A percentile compares a stretch with the other conserved stretches of the same genome.
Conservation (phyloP, 805 yeast genomes). For the Candida awuae region DNA sequence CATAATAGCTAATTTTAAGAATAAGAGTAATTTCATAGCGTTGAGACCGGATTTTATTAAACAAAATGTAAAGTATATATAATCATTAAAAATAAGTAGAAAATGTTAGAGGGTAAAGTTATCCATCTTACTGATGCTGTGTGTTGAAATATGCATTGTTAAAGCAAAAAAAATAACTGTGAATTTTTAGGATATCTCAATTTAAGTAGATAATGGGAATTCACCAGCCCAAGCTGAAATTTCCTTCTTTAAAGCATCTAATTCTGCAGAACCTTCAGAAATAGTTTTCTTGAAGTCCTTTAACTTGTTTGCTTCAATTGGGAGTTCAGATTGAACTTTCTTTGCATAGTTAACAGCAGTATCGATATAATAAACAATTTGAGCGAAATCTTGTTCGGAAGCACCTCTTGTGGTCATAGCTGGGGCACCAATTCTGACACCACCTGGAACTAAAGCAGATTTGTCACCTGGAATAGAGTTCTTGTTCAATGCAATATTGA, state of each 20-base stretch:
- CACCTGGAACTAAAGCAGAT: constrained; percentile 94
- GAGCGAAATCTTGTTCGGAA: constrained; percentile 75
- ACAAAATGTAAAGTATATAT: constrained; percentile 2
- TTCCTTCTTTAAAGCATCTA: constrained; percentile 63
- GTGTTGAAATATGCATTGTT: constrained; percentile 1
- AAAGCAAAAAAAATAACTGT: not conserved
- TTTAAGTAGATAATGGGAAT: constrained; percentile 59
- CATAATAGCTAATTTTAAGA: no score
- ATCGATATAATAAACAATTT: constrained; percentile 75
- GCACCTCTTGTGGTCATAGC: constrained; percentile 98
- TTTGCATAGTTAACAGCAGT: constrained; percentile 69
- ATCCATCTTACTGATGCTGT: not conserved
- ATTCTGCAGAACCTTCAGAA: constrained; percentile 61
- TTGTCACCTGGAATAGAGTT: constrained; percentile 98
- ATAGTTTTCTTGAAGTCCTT: constrained; percentile 90
- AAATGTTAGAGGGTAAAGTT: not conserved
- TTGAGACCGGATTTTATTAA: constrained; percentile 9
- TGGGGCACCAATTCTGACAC: constrained; percentile 96
- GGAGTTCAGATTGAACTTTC: constrained; percentile 68
- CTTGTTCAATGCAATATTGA: constrained; percentile 93
- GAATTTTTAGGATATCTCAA: not conserved
- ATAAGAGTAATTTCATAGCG: constrained; percentile 10
- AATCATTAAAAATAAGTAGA: not conserved
- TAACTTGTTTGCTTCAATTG: constrained; percentile 88
- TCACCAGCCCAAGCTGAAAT: constrained; percentile 87